These are phyloP conservation scores for Eragrostis tef DNA, from an alignment of 202 grass and related monocot species.

Conservation along the genomic window DNA sequence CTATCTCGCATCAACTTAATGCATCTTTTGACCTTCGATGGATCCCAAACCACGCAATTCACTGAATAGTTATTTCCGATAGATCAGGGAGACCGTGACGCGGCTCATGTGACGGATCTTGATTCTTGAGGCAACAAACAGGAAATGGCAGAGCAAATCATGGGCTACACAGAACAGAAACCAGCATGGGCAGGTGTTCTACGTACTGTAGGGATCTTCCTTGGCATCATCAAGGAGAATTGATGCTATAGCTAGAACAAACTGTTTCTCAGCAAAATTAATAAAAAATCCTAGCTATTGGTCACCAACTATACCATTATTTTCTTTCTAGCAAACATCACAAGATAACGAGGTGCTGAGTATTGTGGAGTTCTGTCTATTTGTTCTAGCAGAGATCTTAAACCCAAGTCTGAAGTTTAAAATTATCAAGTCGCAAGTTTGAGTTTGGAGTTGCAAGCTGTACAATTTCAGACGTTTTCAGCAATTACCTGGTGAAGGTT, in stretches of 20 bases:
- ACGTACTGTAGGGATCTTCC: constrained; percentile 1
- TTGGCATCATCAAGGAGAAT: not conserved
- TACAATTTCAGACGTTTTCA: not conserved
- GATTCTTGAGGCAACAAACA: not conserved
- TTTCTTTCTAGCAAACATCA: not conserved
- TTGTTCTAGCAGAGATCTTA: not conserved
- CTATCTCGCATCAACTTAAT: constrained; percentile 13
- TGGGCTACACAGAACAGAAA: constrained; percentile 12
- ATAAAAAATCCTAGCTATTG: no score
- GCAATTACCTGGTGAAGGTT: not conserved
- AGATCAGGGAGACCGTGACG: constrained; percentile 26
- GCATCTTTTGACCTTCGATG: constrained; percentile 38
- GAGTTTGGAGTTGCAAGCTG: no score
- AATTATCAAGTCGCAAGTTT: no score
- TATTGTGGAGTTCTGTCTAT: not conserved
- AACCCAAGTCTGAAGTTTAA: not conserved
- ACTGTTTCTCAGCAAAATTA: not conserved
- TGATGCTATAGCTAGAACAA: not conserved
- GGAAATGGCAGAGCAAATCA: not conserved
- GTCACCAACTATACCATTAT: not conserved
- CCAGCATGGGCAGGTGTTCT: not conserved
- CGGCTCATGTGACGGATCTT: constrained; percentile 38
- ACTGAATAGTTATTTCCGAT: not conserved
- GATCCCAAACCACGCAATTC: constrained; percentile 39
- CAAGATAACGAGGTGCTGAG: not conserved